Conservation (phyloP, 2,329 filamentous ascomycete species). For the Diaporthe sp. region DNA sequence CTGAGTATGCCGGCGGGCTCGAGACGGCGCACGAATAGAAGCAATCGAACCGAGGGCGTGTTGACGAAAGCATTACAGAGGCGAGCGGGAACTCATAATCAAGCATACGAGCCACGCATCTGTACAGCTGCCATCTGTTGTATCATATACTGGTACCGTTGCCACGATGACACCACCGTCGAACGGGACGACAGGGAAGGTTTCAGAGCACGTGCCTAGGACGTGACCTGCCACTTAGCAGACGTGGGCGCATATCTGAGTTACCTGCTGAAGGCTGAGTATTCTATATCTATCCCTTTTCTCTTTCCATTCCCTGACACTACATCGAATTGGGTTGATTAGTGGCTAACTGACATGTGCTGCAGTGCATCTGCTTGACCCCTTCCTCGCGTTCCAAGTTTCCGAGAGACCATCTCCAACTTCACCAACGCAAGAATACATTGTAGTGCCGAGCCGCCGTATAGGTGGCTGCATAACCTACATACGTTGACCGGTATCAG, state of each 20-base stretch:
- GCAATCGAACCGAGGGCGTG: fast-evolving
- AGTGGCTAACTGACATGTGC: not conserved
- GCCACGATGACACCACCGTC: not conserved
- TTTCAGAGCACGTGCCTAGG: not conserved
- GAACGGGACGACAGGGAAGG: not conserved
- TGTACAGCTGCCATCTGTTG: not conserved
- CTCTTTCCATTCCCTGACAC: too few relatives aligned
- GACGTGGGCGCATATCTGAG: not conserved
- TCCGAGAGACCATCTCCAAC: not conserved
- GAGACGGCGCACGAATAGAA: not conserved
- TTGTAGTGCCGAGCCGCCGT: not conserved
- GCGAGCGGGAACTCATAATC: not conserved
- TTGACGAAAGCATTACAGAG: not conserved
- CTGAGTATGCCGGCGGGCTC: not conserved
- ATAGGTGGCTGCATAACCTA: too few relatives aligned
- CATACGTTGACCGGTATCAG: too few relatives aligned
- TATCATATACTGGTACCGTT: not conserved
- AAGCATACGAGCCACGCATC: not conserved
- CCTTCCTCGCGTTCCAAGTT: not conserved
- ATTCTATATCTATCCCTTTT: not conserved
- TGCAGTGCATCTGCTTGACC: not conserved
- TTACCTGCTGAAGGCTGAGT: not conserved
- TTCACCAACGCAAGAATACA: not conserved
- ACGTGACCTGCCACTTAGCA: not conserved
- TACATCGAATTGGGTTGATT: too few relatives aligned